A percentile compares a stretch with the other conserved stretches of the same genome.
Evolutionary conservation across 164 flowering plant genomes (phyloP).

Genomic region (Aristolochia fimbriata): DNA sequence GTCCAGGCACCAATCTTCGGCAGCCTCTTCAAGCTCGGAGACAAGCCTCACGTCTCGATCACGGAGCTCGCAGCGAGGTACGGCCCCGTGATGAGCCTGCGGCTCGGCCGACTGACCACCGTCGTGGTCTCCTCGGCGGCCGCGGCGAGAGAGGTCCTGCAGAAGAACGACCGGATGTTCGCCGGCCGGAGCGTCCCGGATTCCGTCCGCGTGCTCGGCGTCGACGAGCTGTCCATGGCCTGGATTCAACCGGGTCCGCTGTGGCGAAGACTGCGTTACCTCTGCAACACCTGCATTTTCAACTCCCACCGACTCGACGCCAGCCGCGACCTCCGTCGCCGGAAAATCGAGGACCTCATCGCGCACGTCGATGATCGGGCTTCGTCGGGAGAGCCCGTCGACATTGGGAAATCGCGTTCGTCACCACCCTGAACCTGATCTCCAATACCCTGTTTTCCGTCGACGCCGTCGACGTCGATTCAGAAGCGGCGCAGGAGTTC

Average conservation of each 20-base stretch:
- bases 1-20: too few relatives aligned
- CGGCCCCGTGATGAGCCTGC: slow-evolving; percentile 2
- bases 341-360: neutral
- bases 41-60: neutral
- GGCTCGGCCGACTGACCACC: slow-evolving; percentile 5
- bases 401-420: neutral
- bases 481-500: slow-evolving; percentile 1
- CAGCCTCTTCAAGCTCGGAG: neutral
- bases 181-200: slow-evolving; percentile 1
- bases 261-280: neutral
- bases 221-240: neutral
- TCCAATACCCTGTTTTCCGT: slow-evolving; percentile 2
- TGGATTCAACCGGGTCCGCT: neutral
- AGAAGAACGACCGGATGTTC: neutral
- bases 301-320: neutral
- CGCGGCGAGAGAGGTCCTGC: slow-evolving; percentile 2
- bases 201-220: neutral
- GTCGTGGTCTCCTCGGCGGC: slow-evolving; percentile 3
- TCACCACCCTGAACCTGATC: slow-evolving; percentile 1
- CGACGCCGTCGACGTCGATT: neutral
- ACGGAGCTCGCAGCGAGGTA: neutral
- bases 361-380: neutral
- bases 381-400: neutral
- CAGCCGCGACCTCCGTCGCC: neutral
- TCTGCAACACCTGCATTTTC: neutral